Percentiles rank a stretch among this genome's conserved stretches.
phyloP scores from a whole-genome alignment of 2,329 filamentous ascomycete species.

The Talaromyces marneffei region DNA sequence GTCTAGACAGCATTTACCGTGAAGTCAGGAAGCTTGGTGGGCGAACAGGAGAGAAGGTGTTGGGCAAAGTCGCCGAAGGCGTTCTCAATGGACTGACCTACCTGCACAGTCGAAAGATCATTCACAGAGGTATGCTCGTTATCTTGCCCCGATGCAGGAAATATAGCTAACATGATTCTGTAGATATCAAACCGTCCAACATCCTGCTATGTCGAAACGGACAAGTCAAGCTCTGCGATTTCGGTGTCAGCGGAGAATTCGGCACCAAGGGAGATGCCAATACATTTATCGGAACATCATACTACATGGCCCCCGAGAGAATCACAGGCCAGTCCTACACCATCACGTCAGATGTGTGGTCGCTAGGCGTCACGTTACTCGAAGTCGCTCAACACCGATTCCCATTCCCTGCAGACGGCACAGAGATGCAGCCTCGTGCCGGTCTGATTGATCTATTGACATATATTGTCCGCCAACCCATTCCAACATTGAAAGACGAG shows the following conservation, averaged over 20 bases:
- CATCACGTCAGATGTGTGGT: slow-evolving; percentile 98
- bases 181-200: slow-evolving; percentile 97
- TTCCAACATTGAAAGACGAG: slow-evolving; percentile 94
- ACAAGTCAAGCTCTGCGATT: slow-evolving; percentile 96
- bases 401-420: slow-evolving; percentile 94
- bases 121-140: slow-evolving; percentile 64
- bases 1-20: slow-evolving; percentile 91
- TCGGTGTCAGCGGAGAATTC: slow-evolving; percentile 95
- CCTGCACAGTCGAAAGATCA: slow-evolving; percentile 91
- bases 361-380: slow-evolving; percentile 89
- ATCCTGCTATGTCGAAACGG: slow-evolving; percentile 88
- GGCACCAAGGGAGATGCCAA: slow-evolving; percentile 98
- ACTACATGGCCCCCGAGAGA: slow-evolving; percentile 98
- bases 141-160: no score
- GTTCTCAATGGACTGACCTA: slow-evolving; percentile 92
- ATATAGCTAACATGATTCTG: neutral
- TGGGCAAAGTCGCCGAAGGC: slow-evolving; percentile 94
- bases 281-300: slow-evolving; percentile 97
- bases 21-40: slow-evolving; percentile 95
- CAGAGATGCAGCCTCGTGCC: slow-evolving; percentile 87
- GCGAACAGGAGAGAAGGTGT: slow-evolving; percentile 90
- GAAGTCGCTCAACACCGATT: slow-evolving; percentile 99
- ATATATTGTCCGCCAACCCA: slow-evolving; percentile 93
- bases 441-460: slow-evolving; percentile 92
- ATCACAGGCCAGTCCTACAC: slow-evolving; percentile 98